Percentiles rank a stretch among this genome's conserved stretches.
Evolutionary conservation across 1,284 basidiomycete genomes (phyloP).

Genomic region (Leccinum discolor): DNA sequence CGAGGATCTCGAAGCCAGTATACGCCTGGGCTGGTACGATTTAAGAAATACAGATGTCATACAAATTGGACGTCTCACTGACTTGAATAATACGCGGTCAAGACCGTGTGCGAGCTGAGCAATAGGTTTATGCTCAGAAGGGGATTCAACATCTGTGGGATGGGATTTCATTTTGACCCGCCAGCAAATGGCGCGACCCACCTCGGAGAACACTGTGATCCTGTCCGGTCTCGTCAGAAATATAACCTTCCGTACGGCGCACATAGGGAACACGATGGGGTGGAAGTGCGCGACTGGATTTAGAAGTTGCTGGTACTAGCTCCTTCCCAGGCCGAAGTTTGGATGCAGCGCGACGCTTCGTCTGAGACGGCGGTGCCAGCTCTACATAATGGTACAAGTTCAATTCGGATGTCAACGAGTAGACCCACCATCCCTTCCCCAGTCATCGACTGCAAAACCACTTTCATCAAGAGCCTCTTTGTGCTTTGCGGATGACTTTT

Average conservation of each 20-base stretch:
- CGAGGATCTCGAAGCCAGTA: constrained; percentile 90
- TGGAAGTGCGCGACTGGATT: constrained; percentile 17
- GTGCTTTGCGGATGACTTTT: neutral
- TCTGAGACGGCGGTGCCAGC: constrained; percentile 21
- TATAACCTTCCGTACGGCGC: constrained; percentile 45
- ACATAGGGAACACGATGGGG: constrained; percentile 25
- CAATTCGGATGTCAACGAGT: neutral
- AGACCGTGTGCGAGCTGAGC: constrained; percentile 78
- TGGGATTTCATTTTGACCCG: neutral
- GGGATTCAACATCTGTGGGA: constrained; percentile 46
- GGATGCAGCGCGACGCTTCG: constrained; percentile 3
- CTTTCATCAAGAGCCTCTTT: neutral
- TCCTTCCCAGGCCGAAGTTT: constrained; percentile 15
- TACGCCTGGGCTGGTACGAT: constrained; percentile 73
- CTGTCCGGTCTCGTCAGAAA: constrained; percentile 36
- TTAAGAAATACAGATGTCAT: neutral
- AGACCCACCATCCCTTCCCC: constrained; percentile 28
- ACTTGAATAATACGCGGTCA: constrained; percentile 88
- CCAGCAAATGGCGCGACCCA: constrained; percentile 2
- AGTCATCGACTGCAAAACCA: constrained; percentile 16
- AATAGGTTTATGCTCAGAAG: constrained; percentile 55
- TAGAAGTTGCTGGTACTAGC: constrained; percentile 6
- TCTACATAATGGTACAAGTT: constrained; percentile 3
- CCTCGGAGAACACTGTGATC: constrained; percentile 23
- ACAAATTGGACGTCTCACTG: constrained; percentile 22